phyloP scores from a whole-genome alignment of 1,284 basidiomycete genomes.

The Ustilago trichophora region DNA sequence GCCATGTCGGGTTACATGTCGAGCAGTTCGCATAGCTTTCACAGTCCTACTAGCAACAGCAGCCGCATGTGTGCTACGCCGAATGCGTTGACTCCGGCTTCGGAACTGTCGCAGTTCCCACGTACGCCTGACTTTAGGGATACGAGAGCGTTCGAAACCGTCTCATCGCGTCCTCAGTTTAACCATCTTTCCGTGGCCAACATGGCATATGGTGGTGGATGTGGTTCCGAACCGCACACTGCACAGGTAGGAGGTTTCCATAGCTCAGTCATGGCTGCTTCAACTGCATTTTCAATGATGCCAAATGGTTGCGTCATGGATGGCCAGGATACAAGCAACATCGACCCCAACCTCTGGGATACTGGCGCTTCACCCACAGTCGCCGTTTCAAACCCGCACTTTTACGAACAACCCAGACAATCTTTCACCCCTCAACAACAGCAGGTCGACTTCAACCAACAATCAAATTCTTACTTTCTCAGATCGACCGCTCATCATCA shows the following conservation, averaged over 20 bases:
- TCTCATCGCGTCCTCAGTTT: constrained; percentile 12
- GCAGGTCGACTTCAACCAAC: too few species aligned
- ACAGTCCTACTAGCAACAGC: constrained; percentile 21
- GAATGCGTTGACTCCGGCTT: constrained; percentile 20
- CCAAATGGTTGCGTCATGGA: constrained; percentile 8
- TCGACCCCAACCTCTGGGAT: constrained; percentile 24
- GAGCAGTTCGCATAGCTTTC: too few species aligned
- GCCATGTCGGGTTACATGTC: too few species aligned
- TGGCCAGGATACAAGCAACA: constrained; percentile 9
- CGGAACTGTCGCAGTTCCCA: constrained; percentile 29
- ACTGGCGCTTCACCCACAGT: too few species aligned
- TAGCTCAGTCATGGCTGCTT: neutral
- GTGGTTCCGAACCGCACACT: constrained; percentile 3
- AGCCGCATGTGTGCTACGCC: constrained; percentile 25
- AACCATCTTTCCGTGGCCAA: constrained; percentile 24
- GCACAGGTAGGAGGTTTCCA: constrained; percentile 4
- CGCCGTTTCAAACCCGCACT: too few species aligned
- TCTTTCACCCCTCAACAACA: too few species aligned
- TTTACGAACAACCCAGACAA: too few species aligned
- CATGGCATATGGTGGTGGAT: constrained; percentile 12
- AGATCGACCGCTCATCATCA: too few species aligned
- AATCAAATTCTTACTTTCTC: too few species aligned
- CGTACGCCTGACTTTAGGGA: constrained; percentile 31
- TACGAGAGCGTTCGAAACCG: constrained; percentile 8
- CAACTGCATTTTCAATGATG: constrained; percentile 12